Base-by-base conservation (phyloP, 805 yeast species). In the Kodamaea laetipori region DNA sequence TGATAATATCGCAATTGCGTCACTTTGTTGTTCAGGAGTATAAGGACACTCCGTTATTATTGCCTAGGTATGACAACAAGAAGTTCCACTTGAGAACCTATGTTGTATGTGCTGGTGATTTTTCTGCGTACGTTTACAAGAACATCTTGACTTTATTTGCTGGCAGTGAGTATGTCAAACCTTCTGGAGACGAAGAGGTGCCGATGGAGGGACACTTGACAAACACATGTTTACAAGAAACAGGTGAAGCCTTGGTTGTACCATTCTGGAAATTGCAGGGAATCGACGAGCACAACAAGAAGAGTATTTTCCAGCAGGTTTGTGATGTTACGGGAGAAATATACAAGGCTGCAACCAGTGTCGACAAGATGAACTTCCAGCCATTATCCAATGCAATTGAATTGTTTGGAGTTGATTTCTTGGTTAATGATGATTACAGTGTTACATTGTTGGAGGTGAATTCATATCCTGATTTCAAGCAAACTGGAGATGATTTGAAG, bases 381-480 rank as follows among this genome's bases (percentile, higher is more conserved):
- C 90, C 98, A 0, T 58, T 90, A 46, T 64, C 68, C 1, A 89
- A 89, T 61, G 92, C 95, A 0, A 78, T 87, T 58, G 99, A 94
- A 62, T 74, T 88, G 5, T 94, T 76, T 59, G 99, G 99, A 0
- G 71, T 94, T 11, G 99, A 94, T 61, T 90, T 90, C 61, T 63
- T 94, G 43, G 86, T 94, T 12, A 82, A 81, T 53, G 67, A 64
- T 2, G 68, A 78, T 23, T 58, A 63, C 16, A 60, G 73, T 10
- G 92, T 86, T 2, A 73, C 71, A 35, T 58, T 94, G 19, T 66
- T 92, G 32, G 98, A 94, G 62, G 87, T 90, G 35, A 94, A 94
- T 57, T 84, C 98, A 11, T 94, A 84, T 58, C 99, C 99, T 1
- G 99, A 94, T 60, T 94, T 94, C 67, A 90, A 89, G 57, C 99